Evolutionary conservation across 768 basidiomycete species (phyloP), one percentile per base, ranked within the genome.

Genomic region (Suillus cothurnatus): DNA sequence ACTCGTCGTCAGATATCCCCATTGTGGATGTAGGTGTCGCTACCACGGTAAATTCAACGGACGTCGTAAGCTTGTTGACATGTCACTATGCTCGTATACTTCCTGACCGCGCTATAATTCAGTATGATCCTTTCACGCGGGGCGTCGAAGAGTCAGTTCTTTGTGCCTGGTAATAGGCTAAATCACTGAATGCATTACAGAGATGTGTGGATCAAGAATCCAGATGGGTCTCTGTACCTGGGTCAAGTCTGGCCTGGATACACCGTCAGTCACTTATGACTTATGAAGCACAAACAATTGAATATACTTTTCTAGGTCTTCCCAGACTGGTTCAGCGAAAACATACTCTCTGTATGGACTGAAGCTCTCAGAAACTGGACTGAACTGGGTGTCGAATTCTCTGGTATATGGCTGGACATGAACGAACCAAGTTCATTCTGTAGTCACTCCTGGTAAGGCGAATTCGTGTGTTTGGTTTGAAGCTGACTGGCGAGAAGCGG

Each of bases 201-300:
- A n/a, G 83, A 85, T 57, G 83, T 87, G 0, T 93, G 88, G 74
- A 84, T 94, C 60, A 91, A 86, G 69, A 92, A 93, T 72, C 88
- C 88, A 0, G 88, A 93, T 70, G 88, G 87, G 0, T 83, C 87
- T 43, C 83, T 88, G 69, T 93, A 90, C 73, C 72, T 91, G 1
- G 92, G 92, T 14, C 82, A 88, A 71, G 91, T 92, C 11, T 93
- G 89, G 91, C 90, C 91, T 19, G 90, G 91, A 28, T 88, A 85
- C 74, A 88, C 89, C 8, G 89, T 87, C 41, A 21, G 81, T 71
- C 39, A 15, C 36, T 12, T 4, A 8, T 55, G 19, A 5, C 17
- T 9, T 9, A 12, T 6, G 38, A 1, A 28, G 14, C 21, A 6
- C 12, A 17, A 12, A 39, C 11, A 12, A 21, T 41, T 57, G 41